Conservation (phyloP, 345 rosid species). For the Sisymbrium irio region DNA sequence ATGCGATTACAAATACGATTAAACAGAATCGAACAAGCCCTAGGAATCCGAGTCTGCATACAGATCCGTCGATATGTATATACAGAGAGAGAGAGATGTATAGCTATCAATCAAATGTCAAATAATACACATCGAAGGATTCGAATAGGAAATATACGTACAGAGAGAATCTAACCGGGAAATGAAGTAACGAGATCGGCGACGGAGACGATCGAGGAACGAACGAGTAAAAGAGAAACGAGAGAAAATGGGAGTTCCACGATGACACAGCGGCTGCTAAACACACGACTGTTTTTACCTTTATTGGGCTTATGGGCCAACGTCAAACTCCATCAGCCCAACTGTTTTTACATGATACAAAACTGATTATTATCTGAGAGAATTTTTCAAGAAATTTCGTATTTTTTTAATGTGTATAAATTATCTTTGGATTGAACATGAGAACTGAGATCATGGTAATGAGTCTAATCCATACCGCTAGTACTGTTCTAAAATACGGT, state of each 20-base stretch:
- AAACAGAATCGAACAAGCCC: constrained; percentile 13
- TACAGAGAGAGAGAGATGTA: background rate
- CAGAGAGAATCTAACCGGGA: constrained; percentile 19
- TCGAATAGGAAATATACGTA: background rate
- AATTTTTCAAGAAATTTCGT: background rate
- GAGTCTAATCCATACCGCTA: no score
- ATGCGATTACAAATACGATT: background rate
- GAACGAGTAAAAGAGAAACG: constrained; percentile 18
- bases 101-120: constrained; percentile 19
- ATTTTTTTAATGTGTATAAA: background rate
- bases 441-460: no score
- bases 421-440: no score
- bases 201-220: constrained; percentile 32
- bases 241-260: constrained; percentile 40
- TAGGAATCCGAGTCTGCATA: constrained; percentile 20
- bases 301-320: constrained; percentile 32
- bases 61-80: constrained; percentile 25
- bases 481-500: no score
- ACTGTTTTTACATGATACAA: background rate
- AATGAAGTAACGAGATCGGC: constrained; percentile 31
- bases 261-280: constrained; percentile 35
- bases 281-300: constrained; percentile 18
- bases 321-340: background rate
- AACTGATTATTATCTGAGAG: background rate
- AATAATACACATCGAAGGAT: background rate